Percentiles rank a stretch among this genome's conserved stretches.
These are phyloP conservation scores for Annulohypoxylon moriforme DNA, from an alignment of 495 filamentous ascomycete species.

Conservation along the genomic window DNA sequence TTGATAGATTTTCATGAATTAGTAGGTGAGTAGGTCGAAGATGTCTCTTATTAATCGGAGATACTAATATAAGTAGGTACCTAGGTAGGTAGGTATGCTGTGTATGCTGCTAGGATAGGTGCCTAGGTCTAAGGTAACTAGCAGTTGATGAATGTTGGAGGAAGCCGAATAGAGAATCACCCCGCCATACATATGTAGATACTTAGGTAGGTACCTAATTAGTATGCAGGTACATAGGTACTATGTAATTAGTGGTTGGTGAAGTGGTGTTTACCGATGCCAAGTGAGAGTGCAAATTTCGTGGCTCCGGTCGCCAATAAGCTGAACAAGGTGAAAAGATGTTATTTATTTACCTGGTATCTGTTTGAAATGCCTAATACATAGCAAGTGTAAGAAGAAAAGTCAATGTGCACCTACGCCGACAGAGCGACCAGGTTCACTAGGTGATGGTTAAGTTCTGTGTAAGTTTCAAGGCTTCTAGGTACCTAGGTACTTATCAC, in stretches of 20 bases:
- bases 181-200: not conserved
- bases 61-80: not conserved
- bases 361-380: no score
- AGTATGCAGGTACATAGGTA: no score
- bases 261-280: not conserved
- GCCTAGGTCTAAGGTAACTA: no score
- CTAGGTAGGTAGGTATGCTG: not conserved
- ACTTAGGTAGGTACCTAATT: no score
- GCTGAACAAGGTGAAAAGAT: not conserved
- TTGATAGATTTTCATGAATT: not conserved
- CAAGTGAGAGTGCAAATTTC: not conserved
- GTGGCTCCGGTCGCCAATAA: not conserved
- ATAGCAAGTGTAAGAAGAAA: not conserved
- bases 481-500: no score
- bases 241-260: not conserved
- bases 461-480: not conserved
- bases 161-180: not conserved
- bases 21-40: not conserved
- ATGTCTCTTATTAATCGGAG: conserved; percentile 11
- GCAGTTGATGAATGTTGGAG: not conserved
- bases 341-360: not conserved
- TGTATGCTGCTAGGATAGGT: not conserved
- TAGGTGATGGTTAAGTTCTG: not conserved
- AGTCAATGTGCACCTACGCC: not conserved
- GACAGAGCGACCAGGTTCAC: not conserved